A percentile compares a stretch with the other conserved stretches of the same genome.
Conservation (phyloP, 805 yeast genomes). For the Lipomyces anomalus region DNA sequence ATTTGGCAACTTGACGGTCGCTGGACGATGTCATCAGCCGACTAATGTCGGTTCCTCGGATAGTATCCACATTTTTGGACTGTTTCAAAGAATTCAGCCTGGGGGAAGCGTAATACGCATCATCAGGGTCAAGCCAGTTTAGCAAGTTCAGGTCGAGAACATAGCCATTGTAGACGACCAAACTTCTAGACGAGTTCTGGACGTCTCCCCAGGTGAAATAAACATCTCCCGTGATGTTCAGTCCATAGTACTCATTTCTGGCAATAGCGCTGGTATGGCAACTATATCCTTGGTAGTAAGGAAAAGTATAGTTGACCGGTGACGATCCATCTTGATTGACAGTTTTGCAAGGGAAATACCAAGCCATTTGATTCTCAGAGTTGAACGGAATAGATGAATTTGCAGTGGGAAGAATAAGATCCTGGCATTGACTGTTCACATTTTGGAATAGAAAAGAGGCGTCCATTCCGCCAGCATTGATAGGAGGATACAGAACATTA, state of each 20-base stretch:
- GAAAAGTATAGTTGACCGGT: conserved; percentile 52
- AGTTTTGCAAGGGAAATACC: conserved; percentile 94
- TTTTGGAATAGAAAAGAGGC: conserved; percentile 82
- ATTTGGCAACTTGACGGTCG: conserved; percentile 69
- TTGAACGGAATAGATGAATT: conserved; percentile 67
- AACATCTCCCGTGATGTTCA: conserved; percentile 63
- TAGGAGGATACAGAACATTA: conserved; percentile 76
- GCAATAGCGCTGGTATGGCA: conserved; percentile 77
- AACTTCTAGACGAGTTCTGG: conserved; percentile 58
- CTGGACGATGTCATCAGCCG: conserved; percentile 58
- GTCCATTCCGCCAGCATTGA: conserved; percentile 82
- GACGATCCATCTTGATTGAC: conserved; percentile 66
- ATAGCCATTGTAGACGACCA: conserved; percentile 83
- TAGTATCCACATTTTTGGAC: conserved; percentile 47
- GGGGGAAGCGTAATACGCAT: conserved; percentile 64
- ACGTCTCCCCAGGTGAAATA: conserved; percentile 89
- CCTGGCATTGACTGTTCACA: conserved; percentile 85
- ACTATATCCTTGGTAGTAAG: conserved; percentile 77
- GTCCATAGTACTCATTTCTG: conserved; percentile 57
- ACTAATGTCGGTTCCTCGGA: conserved; percentile 79
- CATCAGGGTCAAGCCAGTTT: conserved; percentile 66
- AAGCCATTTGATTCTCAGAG: conserved; percentile 61
- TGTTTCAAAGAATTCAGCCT: conserved; percentile 44
- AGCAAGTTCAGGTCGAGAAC: conserved; percentile 77
- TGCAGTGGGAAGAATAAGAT: conserved; percentile 62